A percentile compares a stretch with the other conserved stretches of the same genome.
phyloP scores from a whole-genome alignment of 192 early-diverging fungal species.

The Gonapodya prolifera region DNA sequence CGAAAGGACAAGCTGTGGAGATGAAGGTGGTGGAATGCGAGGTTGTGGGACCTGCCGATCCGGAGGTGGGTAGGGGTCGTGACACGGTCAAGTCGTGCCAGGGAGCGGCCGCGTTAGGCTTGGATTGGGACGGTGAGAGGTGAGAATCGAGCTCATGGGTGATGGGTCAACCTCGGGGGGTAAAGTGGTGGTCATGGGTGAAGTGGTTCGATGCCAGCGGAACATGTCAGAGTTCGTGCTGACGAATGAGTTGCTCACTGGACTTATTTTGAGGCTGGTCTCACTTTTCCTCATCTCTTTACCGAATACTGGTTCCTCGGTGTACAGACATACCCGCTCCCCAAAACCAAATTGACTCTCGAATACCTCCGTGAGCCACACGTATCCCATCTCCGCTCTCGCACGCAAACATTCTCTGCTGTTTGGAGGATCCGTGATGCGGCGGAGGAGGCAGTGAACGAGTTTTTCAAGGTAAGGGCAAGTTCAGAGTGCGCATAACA shows the following conservation, averaged over 20 bases:
- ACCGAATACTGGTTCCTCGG: not conserved
- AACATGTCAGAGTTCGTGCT: not conserved
- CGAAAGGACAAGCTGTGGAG: conserved; percentile 59
- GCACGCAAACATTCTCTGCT: conserved; percentile 60
- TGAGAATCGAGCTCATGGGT: not conserved
- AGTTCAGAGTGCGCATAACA: too few relatives aligned
- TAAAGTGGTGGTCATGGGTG: not conserved
- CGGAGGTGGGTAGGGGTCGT: conserved; percentile 26
- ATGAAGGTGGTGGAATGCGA: conserved; percentile 34
- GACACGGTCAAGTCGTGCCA: not conserved
- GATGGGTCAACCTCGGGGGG: not conserved
- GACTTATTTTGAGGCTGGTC: not conserved
- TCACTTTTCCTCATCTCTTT: not conserved
- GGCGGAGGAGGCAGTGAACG: conserved; percentile 51
- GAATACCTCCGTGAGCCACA: conserved; percentile 64
- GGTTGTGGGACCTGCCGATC: conserved; percentile 44
- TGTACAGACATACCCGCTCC: conserved; percentile 60
- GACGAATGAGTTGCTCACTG: not conserved
- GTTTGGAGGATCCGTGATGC: conserved; percentile 57
- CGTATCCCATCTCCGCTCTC: conserved; percentile 51
- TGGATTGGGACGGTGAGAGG: not conserved
- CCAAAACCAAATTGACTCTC: conserved; percentile 66
- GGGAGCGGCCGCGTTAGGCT: not conserved
- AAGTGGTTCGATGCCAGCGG: not conserved
- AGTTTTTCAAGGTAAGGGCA: conserved; percentile 50